These are phyloP conservation scores for Capsicum baccatum DNA, from an alignment of 257 asterid genomes.

Conservation along the genomic window DNA sequence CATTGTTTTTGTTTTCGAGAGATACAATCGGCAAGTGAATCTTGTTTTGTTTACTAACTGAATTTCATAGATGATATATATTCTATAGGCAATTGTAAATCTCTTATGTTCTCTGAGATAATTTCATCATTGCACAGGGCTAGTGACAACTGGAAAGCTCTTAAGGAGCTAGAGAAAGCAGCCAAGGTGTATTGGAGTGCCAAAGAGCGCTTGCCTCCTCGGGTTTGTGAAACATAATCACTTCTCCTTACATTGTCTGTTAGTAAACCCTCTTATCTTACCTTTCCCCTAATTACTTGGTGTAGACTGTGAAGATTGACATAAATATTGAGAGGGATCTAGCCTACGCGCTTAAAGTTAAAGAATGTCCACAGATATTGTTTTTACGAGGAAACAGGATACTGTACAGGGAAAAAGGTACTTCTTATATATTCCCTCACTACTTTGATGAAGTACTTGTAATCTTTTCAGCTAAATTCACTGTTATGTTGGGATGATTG, in stretches of 20 bases:
- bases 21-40: constrained; percentile 75
- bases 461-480: neutral
- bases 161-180: constrained; percentile 90
- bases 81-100: constrained; percentile 4
- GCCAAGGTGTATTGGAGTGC: constrained; percentile 89
- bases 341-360: constrained; percentile 91
- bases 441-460: constrained; percentile 9
- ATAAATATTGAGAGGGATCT: constrained; percentile 87
- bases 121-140: constrained; percentile 57
- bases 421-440: neutral
- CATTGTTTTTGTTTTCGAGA: constrained; percentile 78
- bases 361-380: constrained; percentile 84
- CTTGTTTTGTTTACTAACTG: constrained; percentile 16
- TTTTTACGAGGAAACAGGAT: constrained; percentile 86
- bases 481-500: neutral
- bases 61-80: neutral
- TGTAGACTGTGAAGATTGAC: constrained; percentile 89
- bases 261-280: neutral
- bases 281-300: neutral
- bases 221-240: constrained; percentile 59
- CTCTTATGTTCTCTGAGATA: neutral
- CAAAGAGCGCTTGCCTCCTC: constrained; percentile 92
- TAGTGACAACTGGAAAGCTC: constrained; percentile 87
- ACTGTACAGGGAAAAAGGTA: constrained; percentile 83
- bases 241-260: constrained; percentile 24